phyloP scores from a whole-genome alignment of 164 flowering plant genomes.

The Aristolochia californica region DNA sequence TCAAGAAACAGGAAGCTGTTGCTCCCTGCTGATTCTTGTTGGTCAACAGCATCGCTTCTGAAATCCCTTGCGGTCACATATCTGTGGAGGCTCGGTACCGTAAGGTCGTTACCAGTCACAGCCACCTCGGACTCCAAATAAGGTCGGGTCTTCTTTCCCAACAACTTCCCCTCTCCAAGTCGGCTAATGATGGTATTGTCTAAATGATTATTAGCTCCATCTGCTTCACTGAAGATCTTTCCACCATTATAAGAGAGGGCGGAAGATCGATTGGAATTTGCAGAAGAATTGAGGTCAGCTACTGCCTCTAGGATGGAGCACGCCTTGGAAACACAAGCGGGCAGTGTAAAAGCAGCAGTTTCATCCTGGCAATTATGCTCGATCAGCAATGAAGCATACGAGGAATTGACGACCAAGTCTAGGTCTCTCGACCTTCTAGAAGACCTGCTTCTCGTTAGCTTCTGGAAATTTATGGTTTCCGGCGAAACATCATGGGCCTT shows the following conservation, averaged over 20 bases:
- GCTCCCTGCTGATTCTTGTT: slow-evolving; percentile 78
- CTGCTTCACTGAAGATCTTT: slow-evolving; percentile 14
- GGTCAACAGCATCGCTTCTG: slow-evolving; percentile 30
- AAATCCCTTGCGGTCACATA: slow-evolving; percentile 72
- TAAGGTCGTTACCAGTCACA: slow-evolving; percentile 34
- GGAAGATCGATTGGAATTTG: slow-evolving; percentile 27
- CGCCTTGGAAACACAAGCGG: slow-evolving; percentile 76
- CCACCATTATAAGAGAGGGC: slow-evolving; percentile 18
- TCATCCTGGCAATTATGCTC: slow-evolving; percentile 74
- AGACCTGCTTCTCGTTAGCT: slow-evolving; percentile 33
- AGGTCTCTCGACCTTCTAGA: slow-evolving; percentile 44
- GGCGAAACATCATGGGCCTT: slow-evolving; percentile 6
- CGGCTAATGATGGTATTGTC: slow-evolving; percentile 1
- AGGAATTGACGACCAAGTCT: slow-evolving; percentile 38
- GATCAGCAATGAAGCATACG: slow-evolving; percentile 36
- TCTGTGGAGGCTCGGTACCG: slow-evolving; percentile 79
- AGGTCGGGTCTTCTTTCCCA: slow-evolving; percentile 23
- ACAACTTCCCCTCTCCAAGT: slow-evolving; percentile 16
- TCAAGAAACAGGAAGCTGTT: slow-evolving; percentile 34
- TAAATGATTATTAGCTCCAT: slow-evolving; percentile 13
- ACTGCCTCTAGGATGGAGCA: slow-evolving; percentile 89
- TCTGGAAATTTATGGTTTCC: slow-evolving; percentile 31
- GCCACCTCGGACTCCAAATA: slow-evolving; percentile 53
- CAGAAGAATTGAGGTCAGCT: slow-evolving; percentile 76
- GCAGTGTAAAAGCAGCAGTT: slow-evolving; percentile 43